Conservation (phyloP, 1,284 basidiomycete species). For the Dichomitus squalens region DNA sequence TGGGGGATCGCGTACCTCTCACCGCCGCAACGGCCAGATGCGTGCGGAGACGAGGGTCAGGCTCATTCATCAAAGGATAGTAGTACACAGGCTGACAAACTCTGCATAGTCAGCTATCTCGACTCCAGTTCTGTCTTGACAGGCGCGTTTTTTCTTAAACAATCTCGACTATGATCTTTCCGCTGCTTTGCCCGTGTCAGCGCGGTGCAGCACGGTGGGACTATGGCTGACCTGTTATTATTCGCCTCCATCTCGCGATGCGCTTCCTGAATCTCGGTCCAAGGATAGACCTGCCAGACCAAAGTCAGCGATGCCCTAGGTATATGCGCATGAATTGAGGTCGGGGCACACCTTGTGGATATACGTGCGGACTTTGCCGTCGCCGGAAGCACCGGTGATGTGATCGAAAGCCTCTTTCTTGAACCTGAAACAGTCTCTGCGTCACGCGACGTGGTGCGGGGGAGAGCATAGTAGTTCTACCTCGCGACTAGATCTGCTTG, state of each 20-base stretch:
- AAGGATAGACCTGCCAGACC: slow-evolving; percentile 67
- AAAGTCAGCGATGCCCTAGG: background rate
- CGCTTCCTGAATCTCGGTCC: slow-evolving; percentile 83
- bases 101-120: background rate
- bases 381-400: slow-evolving; percentile 58
- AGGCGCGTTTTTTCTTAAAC: background rate
- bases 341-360: slow-evolving; percentile 65
- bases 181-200: slow-evolving; percentile 26
- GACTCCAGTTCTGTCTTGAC: no score
- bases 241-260: slow-evolving; percentile 89
- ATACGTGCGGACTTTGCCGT: slow-evolving; percentile 69
- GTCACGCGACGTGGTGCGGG: background rate
- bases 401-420: slow-evolving; percentile 53
- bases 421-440: slow-evolving; percentile 35
- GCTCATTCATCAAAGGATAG: background rate
- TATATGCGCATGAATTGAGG: background rate
- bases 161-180: slow-evolving; percentile 50
- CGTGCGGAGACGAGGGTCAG: background rate
- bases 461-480: slow-evolving; percentile 35
- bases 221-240: slow-evolving; percentile 58
- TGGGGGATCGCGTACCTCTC: no score
- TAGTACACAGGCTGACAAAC: background rate
- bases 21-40: background rate
- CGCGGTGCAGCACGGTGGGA: background rate
- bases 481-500: slow-evolving; percentile 77